Base-by-base conservation (phyloP, 208 protist genomes). In the Crithidia acanthocephali region DNA sequence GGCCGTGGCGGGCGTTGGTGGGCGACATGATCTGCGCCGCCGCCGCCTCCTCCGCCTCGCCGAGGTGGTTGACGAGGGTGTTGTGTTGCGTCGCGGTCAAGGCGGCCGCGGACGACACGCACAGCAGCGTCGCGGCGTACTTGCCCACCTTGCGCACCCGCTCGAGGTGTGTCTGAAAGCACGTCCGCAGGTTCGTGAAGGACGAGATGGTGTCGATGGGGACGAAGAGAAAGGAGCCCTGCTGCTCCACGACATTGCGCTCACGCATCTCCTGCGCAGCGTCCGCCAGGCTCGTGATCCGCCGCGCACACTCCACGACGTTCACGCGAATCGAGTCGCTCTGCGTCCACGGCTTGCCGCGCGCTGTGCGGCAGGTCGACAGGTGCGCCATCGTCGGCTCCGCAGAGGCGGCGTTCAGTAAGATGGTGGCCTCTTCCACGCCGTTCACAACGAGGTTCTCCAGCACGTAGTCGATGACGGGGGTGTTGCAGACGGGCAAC, bases 401-500 rank as follows among this genome's bases (percentile, higher is more conserved):
- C 9, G 75, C 79, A 15, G 86, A 89, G n/a, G 56, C 50, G 10
- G 60, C 55, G 63, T 89, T 91, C 23, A 94, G 74, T 35, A 96
- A 68, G 51, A 96, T 79, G 56, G 69, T 86, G 15, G 85, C 83
- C 68, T 93, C 79, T 66, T 90, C 68, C 2, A 92, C 92, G 3
- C 84, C 84, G 62, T 94, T 94, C 66, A 82, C 65, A 3, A 90
- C 78, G 16, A 96, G 68, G 61, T 91, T 93, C 71, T 96, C 89
- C 25, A 96, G 79, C n/a, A 88, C 74, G 74, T 96, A 96, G 70
- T 96, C 87, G 69, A 96, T 93, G 28, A 96, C 47, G 0, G 89
- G 87, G 23, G 89, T 94, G 72, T 96, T 94, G 80, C 89, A 93
- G 10, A 96, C 68, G 4, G 87, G 88, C 58, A 96, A 75, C n/a